Evolutionary conservation across 2,329 filamentous ascomycete genomes (phyloP).

Genomic region (Paramyrothecium sp.): DNA sequence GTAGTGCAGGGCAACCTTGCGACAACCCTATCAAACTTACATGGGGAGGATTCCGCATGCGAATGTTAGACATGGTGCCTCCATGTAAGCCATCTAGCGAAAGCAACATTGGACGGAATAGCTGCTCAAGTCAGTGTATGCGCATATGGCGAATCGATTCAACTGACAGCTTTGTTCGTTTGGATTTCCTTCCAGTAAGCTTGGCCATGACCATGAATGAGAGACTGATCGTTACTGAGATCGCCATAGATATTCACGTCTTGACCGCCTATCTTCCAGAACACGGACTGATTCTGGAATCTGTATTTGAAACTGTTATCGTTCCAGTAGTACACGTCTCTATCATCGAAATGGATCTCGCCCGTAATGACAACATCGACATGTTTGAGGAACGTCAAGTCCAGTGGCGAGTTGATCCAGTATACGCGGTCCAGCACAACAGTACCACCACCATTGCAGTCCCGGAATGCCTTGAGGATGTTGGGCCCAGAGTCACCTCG

Average conservation of each 20-base stretch:
- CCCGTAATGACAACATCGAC: slow-evolving; percentile 60
- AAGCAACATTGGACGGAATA: slow-evolving; percentile 18
- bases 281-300: slow-evolving; percentile 61
- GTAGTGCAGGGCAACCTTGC: neutral
- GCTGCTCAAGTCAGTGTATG: slow-evolving; percentile 1
- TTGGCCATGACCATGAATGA: slow-evolving; percentile 51
- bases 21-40: slow-evolving; percentile 8
- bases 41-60: slow-evolving; percentile 54
- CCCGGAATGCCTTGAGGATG: slow-evolving; percentile 20
- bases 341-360: slow-evolving; percentile 58
- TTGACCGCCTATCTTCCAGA: slow-evolving; percentile 28
- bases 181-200: slow-evolving; percentile 18
- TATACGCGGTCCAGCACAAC: slow-evolving; percentile 60
- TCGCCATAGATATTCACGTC: slow-evolving; percentile 65
- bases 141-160: neutral
- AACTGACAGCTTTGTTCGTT: slow-evolving; percentile 13
- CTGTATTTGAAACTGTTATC: slow-evolving; percentile 59
- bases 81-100: slow-evolving; percentile 33
- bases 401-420: slow-evolving; percentile 61
- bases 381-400: slow-evolving; percentile 62
- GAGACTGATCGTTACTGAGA: slow-evolving; percentile 61
- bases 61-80: slow-evolving; percentile 57
- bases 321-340: slow-evolving; percentile 67
- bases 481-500: slow-evolving; percentile 11
- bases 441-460: slow-evolving; percentile 62